phyloP scores from a whole-genome alignment of 2,329 filamentous ascomycete genomes.

The Colletotrichum tofieldiae region DNA sequence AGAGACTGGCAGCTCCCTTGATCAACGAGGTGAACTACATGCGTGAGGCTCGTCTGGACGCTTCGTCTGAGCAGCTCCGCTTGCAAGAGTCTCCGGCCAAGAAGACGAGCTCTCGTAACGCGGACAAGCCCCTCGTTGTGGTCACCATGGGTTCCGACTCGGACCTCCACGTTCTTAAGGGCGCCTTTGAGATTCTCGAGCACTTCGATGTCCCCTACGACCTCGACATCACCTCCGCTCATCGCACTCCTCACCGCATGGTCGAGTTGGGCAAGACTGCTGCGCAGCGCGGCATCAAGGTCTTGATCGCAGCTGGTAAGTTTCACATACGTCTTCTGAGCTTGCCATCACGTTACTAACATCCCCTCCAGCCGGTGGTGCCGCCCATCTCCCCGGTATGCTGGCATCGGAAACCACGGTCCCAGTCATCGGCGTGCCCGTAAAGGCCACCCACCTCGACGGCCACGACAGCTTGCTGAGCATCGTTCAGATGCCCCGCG shows the following conservation, averaged over 20 bases:
- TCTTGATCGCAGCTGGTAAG: slow-evolving; percentile 77
- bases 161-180: slow-evolving; percentile 78
- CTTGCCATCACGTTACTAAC: neutral
- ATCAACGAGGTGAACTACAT: slow-evolving; percentile 76
- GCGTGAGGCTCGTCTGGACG: slow-evolving; percentile 67
- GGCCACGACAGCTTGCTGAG: slow-evolving; percentile 80
- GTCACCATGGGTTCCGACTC: slow-evolving; percentile 90
- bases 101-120: slow-evolving; percentile 47
- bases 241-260: slow-evolving; percentile 82
- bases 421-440: slow-evolving; percentile 84
- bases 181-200: slow-evolving; percentile 76
- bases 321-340: neutral
- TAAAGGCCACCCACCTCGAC: slow-evolving; percentile 81
- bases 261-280: slow-evolving; percentile 76
- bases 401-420: slow-evolving; percentile 78
- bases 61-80: slow-evolving; percentile 56
- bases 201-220: slow-evolving; percentile 82
- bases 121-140: slow-evolving; percentile 73
- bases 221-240: slow-evolving; percentile 84
- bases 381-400: slow-evolving; percentile 84
- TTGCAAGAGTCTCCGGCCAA: slow-evolving; percentile 48
- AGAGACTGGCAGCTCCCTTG: slow-evolving; percentile 74
- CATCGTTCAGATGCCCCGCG: slow-evolving; percentile 85
- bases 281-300: slow-evolving; percentile 76
- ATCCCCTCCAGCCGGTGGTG: slow-evolving; percentile 73